phyloP scores from a whole-genome alignment of 768 basidiomycete genomes.

The Kwoniella bestiolae region DNA sequence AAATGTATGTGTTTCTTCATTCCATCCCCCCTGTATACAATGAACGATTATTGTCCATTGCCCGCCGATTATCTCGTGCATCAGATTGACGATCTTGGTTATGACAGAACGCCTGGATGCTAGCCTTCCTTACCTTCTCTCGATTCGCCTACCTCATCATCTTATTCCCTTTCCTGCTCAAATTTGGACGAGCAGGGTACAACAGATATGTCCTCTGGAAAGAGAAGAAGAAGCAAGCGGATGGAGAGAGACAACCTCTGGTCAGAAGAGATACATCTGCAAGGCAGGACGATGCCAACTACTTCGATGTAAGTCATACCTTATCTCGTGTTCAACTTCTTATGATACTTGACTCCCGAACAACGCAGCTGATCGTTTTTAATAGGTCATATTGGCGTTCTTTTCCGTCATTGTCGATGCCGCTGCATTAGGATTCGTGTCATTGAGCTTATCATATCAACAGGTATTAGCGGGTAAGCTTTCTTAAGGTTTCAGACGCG shows the following conservation, averaged over 20 bases:
- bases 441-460: constrained; percentile 36
- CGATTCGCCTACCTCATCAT: constrained; percentile 43
- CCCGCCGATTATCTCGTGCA: neutral
- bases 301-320: constrained; percentile 54
- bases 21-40: too few relatives aligned
- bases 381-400: constrained; percentile 44
- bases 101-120: constrained; percentile 46
- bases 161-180: constrained; percentile 46
- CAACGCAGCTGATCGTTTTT: too few relatives aligned
- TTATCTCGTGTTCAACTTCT: neutral
- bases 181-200: constrained; percentile 36
- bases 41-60: too few relatives aligned
- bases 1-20: constrained; percentile 28
- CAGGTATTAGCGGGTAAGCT: constrained; percentile 38
- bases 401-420: constrained; percentile 44
- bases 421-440: constrained; percentile 38
- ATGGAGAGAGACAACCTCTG: constrained; percentile 26
- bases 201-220: constrained; percentile 28
- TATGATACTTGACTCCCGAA: too few relatives aligned
- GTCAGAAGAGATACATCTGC: constrained; percentile 16
- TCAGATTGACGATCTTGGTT: neutral
- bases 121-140: constrained; percentile 48
- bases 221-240: constrained; percentile 16
- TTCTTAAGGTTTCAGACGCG: neutral
- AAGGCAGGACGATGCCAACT: constrained; percentile 42